Evolutionary conservation across 306 rosid species (phyloP).

Genomic region (Prosopis cineraria): DNA sequence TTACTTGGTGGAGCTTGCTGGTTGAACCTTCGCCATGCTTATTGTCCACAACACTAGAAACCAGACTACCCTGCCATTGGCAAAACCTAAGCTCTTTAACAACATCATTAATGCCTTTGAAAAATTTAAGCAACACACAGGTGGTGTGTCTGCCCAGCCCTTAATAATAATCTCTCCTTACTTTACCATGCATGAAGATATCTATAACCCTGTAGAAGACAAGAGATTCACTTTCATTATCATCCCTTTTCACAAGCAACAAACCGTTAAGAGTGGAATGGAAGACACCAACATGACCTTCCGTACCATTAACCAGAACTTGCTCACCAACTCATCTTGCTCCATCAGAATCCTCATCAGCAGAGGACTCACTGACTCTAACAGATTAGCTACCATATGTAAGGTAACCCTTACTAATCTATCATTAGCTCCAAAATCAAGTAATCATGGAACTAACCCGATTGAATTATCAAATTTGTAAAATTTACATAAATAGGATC

Average conservation of each 20-base stretch:
- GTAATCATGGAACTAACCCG: too few relatives aligned
- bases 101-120: slow-evolving; percentile 84
- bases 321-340: slow-evolving; percentile 74
- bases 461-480: too few relatives aligned
- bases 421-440: too few relatives aligned
- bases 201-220: slow-evolving; percentile 75
- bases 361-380: slow-evolving; percentile 65
- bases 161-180: slow-evolving; percentile 87
- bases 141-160: slow-evolving; percentile 60
- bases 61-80: slow-evolving; percentile 57
- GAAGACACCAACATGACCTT: slow-evolving; percentile 74
- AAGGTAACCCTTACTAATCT: too few relatives aligned
- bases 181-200: slow-evolving; percentile 89
- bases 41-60: slow-evolving; percentile 76
- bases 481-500: too few relatives aligned
- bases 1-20: slow-evolving; percentile 83
- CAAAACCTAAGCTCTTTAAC: slow-evolving; percentile 80
- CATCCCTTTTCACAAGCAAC: slow-evolving; percentile 89
- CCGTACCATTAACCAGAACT: slow-evolving; percentile 69
- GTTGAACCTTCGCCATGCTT: slow-evolving; percentile 94
- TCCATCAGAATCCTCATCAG: slow-evolving; percentile 83
- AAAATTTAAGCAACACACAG: slow-evolving; percentile 69
- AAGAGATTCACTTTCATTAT: slow-evolving; percentile 71
- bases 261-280: slow-evolving; percentile 92
- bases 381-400: slow-evolving; percentile 50